Conservation (phyloP, 2,329 filamentous ascomycete species). For the Colletotrichum neosansevieriae region DNA sequence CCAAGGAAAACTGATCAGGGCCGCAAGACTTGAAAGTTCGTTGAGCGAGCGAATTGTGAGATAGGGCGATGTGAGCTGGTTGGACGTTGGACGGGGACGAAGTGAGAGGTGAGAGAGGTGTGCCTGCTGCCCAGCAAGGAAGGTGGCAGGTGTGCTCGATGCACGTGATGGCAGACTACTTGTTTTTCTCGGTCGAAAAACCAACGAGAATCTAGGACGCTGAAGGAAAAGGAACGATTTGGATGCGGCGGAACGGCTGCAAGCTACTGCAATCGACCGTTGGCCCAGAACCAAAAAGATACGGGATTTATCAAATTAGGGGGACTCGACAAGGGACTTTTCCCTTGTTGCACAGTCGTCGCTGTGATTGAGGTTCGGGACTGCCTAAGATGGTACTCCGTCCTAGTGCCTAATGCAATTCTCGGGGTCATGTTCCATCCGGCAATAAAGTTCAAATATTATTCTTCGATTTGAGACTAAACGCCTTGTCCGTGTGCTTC, state of each 20-base stretch:
- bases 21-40: background rate
- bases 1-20: background rate
- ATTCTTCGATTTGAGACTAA: background rate
- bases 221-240: conserved; percentile 13
- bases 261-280: background rate
- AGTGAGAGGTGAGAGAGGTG: conserved; percentile 7
- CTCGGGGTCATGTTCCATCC: conserved; percentile 19
- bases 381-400: conserved; percentile 21
- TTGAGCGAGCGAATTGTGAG: conserved; percentile 14
- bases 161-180: conserved; percentile 29
- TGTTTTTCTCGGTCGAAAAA: background rate
- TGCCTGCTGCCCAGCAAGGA: conserved; percentile 28
- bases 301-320: conserved; percentile 1
- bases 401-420: conserved; percentile 19
- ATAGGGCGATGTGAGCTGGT: conserved; percentile 20
- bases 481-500: too few relatives aligned
- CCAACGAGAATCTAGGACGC: background rate
- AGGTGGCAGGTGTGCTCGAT: conserved; percentile 25
- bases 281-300: background rate
- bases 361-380: background rate
- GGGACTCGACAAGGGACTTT: background rate
- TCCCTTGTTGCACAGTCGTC: background rate
- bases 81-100: background rate
- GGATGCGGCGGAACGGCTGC: background rate
- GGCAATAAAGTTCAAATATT: background rate